Evolutionary conservation across 129 eudicot species (phyloP), one percentile per base, ranked within the genome.

Genomic region (Chrysanthemum seticuspe): DNA sequence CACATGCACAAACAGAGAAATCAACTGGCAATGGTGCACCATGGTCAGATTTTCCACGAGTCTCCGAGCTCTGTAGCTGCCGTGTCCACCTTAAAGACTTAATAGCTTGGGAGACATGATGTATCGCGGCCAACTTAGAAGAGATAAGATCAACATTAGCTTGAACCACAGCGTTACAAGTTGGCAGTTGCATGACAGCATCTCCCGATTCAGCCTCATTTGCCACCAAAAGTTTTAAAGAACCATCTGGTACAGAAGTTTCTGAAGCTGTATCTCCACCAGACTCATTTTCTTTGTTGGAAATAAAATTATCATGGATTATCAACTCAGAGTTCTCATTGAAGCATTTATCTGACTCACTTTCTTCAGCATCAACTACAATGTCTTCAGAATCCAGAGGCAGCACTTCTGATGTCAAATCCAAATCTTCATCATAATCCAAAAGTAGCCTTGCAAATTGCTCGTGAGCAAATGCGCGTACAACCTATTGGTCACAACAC

Each of bases 51-150:
- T 69, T 76, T 44, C 60, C 79, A 55, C 71, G 65, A 59, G 40
- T 52, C 60, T 76, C 80, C 25, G 84, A 71, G 65, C 81, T 80
- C 78, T 90, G 96, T 40, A 84, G 84, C 70, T 88, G 87, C 6
- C 96, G 86, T 57, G 79, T 88, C 91, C 89, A 95, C 44, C 99
- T 88, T 54, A 95, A 80, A 23, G 97, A 90, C 88, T 95, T 95
- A 19, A 95, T 95, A 71, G 99, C 99, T 81, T 88, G 99, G 59
- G 99, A 95, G 62, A 95, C 91, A 74, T 95, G 99, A 78, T 90
- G 99, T 67, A 95, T 86, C 13, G 99, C 99, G 59, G 97, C 89
- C 67, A 88, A 72, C 74, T 85, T 94, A 34, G 98, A 86, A 70
- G 91, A 82, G 21, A 94, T 62, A 19, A 86, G 83, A 73, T 90